Conservation (phyloP, 768 basidiomycete species). For the Trametes cingulata region DNA sequence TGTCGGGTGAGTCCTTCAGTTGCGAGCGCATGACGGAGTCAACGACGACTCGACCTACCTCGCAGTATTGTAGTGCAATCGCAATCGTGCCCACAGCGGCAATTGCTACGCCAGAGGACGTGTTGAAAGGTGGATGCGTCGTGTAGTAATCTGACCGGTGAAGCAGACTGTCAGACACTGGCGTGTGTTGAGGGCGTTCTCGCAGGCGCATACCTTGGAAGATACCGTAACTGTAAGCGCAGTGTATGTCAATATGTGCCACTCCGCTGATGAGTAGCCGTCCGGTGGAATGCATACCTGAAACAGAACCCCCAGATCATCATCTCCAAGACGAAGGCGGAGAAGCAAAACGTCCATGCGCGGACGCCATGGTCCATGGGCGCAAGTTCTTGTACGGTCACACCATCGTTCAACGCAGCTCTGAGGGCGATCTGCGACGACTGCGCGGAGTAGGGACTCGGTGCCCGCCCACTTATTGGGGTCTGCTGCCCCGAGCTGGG, state of each 20-base stretch:
- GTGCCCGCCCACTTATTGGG: neutral
- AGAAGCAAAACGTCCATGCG: slow-evolving; percentile 28
- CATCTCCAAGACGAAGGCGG: slow-evolving; percentile 25
- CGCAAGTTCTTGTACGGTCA: slow-evolving; percentile 26
- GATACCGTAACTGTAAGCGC: slow-evolving; percentile 23
- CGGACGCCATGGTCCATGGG: slow-evolving; percentile 23
- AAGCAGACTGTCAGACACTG: neutral
- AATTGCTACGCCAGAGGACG: slow-evolving; percentile 19
- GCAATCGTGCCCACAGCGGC: slow-evolving; percentile 24
- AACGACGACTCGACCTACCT: slow-evolving; percentile 8
- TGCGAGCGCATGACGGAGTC: neutral
- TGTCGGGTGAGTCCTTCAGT: neutral
- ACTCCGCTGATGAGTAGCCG: neutral
- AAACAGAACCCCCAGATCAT: slow-evolving; percentile 29
- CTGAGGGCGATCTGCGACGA: slow-evolving; percentile 13
- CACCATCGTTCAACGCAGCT: slow-evolving; percentile 13
- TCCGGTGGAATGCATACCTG: slow-evolving; percentile 14
- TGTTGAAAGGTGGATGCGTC: slow-evolving; percentile 24
- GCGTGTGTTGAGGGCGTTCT: neutral
- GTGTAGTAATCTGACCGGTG: slow-evolving; percentile 23
- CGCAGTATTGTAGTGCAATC: slow-evolving; percentile 26
- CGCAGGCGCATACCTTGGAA: slow-evolving; percentile 21
- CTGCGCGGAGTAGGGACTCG: slow-evolving; percentile 3
- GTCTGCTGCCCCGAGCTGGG: slow-evolving; percentile 11
- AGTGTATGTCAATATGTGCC: no score